Evolutionary conservation across 2,329 filamentous ascomycete species (phyloP).

Genomic region (Paraconiothyrium brasiliense): DNA sequence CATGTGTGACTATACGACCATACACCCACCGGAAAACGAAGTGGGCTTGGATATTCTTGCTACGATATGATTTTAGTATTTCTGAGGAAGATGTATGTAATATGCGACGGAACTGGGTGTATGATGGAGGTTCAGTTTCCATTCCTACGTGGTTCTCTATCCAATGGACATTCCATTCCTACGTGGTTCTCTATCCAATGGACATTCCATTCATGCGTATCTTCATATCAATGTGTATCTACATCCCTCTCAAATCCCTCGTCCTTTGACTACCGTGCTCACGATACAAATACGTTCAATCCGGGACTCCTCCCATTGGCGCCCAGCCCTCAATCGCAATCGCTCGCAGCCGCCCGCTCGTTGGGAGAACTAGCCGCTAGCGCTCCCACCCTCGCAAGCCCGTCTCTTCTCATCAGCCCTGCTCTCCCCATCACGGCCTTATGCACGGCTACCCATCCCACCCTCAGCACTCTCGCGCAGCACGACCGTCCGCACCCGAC

Average conservation of each 20-base stretch:
- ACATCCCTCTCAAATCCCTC: no score
- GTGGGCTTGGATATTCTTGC: not conserved
- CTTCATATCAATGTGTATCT: not conserved
- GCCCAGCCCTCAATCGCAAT: not conserved
- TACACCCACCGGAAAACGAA: not conserved
- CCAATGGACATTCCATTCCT: not conserved
- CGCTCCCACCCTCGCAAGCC: not conserved
- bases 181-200: not conserved
- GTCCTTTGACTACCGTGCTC: no score
- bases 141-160: not conserved
- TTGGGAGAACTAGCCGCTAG: not conserved
- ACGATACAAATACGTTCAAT: not conserved
- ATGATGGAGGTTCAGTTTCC: not conserved
- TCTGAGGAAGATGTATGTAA: not conserved
- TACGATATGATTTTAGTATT: not conserved
- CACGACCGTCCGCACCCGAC: no score
- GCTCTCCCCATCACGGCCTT: not conserved
- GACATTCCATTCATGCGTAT: not conserved
- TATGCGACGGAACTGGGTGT: not conserved
- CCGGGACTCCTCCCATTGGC: not conserved
- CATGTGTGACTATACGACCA: conserved; percentile 3
- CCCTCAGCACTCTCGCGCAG: no score
- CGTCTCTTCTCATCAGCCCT: not conserved
- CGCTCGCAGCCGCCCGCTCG: not conserved
- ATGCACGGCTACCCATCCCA: not conserved